Percentiles rank a stretch among this genome's conserved stretches.
These are phyloP conservation scores for Daldinia grandis DNA, from an alignment of 495 filamentous ascomycete species.

Conservation along the genomic window DNA sequence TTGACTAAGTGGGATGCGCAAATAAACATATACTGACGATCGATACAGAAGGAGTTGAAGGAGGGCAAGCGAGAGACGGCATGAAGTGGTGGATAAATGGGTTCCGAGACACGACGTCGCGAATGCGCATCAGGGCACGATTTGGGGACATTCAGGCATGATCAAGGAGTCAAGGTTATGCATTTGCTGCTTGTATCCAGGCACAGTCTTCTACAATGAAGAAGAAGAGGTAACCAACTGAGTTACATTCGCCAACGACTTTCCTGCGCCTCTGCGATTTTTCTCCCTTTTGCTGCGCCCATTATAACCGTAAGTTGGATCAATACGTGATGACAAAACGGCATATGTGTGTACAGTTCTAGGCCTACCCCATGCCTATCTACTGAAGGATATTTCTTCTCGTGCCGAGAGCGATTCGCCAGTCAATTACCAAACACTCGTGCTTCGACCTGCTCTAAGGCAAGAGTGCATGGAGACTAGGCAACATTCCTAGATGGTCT, in stretches of 20 bases:
- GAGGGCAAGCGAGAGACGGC: constrained; percentile 94
- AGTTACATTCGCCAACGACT: constrained; percentile 32
- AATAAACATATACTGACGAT: constrained; percentile 54
- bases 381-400: constrained; percentile 93
- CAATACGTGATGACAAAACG: constrained; percentile 51
- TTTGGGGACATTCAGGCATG: constrained; percentile 43
- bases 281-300: background rate
- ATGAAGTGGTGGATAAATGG: constrained; percentile 61
- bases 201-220: constrained; percentile 43
- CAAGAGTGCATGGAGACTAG: constrained; percentile 87
- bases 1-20: background rate
- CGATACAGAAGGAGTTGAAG: constrained; percentile 90
- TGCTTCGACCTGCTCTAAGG: constrained; percentile 64
- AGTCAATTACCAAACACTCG: constrained; percentile 93
- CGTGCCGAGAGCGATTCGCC: constrained; percentile 89
- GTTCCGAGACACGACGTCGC: constrained; percentile 46
- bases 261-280: constrained; percentile 7
- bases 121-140: constrained; percentile 46
- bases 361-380: constrained; percentile 73
- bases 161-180: constrained; percentile 50
- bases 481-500: constrained; percentile 64
- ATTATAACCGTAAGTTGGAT: constrained; percentile 7
- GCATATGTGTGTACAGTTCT: constrained; percentile 99
- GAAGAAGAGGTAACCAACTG: constrained; percentile 44
- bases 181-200: constrained; percentile 48